phyloP scores from a whole-genome alignment of 116 monocot genomes.

The Phalaenopsis hybrid region DNA sequence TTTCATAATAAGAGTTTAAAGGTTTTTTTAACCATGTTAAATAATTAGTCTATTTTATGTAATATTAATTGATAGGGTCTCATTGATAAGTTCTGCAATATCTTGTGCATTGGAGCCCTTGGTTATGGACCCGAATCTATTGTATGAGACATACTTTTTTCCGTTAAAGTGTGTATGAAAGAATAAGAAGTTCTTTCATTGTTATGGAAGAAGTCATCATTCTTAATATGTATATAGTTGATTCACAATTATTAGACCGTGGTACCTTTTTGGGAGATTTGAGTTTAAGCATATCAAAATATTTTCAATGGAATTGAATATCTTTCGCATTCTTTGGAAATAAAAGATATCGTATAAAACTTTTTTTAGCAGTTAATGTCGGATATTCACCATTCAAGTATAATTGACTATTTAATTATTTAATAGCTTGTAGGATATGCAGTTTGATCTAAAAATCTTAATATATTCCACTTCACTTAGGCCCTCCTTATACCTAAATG shows the following conservation, averaged over 20 bases:
- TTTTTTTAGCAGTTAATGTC: no score
- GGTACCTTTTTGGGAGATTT: no score
- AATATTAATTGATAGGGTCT: not conserved
- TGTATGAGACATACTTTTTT: not conserved
- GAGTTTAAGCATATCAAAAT: no score
- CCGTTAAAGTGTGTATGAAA: no score
- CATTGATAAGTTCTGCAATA: not conserved
- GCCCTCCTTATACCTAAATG: not conserved
- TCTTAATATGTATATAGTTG: no score
- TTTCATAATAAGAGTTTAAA: not conserved
- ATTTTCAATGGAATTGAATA: no score
- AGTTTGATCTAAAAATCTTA: not conserved
- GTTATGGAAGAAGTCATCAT: no score
- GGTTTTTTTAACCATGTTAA: no score
- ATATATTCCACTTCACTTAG: not conserved
- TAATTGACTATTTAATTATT: not conserved
- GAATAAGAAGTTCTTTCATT: no score
- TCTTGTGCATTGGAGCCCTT: not conserved
- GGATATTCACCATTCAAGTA: not conserved
- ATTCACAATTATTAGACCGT: no score
- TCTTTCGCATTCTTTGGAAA: no score
- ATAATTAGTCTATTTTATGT: not conserved
- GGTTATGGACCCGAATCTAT: not conserved
- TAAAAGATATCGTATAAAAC: no score
- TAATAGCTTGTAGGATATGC: not conserved